Base-by-base conservation (phyloP, 2,329 filamentous ascomycete genomes). In the Aspergillus pseudoviridinutans region DNA sequence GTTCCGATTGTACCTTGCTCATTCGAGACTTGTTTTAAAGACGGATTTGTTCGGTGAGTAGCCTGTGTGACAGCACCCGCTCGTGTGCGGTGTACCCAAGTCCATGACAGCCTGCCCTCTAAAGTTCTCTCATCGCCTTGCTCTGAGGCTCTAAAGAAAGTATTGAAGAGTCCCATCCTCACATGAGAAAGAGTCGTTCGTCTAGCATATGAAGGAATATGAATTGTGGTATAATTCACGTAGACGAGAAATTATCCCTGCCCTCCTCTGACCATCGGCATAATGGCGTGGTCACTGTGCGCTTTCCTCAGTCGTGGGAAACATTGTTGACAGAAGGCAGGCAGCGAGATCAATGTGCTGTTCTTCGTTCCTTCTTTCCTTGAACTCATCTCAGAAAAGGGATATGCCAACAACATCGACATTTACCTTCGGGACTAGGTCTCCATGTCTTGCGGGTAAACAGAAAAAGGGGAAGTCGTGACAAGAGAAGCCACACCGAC, bases 161-260 rank as follows among this genome's bases (percentile, higher is more conserved):
- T 54, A 49, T 54, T 53, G 29, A 64, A 54, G 35, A 62, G 44
- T 8, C 59, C 55, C 62, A 64, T 64, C 17, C 20, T 47, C 44
- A 47, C 10, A 10, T 24, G 12, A 14, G 12, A 47, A 24, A 17
- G 32, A 38, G 7, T 25, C 20, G 24, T 25, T 47, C 44, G 44
- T 47, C 44, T 47, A 14, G 44, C 22, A 24, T 14, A 46, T 27
- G 10, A 47, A 24, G 44, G 9, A 24, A 24, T 14, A 47, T 47
- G 20, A 47, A 14, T 12, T 10, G 44, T 47, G 44, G 22, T 38
- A 20, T 47, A 47, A 22, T 47, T 17, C 44, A 27, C 22, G 44
- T 47, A 24, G 10, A 24, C 12, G 10, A 47, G 22, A 3, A 47
- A 47, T 24, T 24, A 14, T 27, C 22, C 20, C 12, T 17, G 22